Conservation (phyloP, 2,329 filamentous ascomycete genomes). For the Calonectria ilicicola region DNA sequence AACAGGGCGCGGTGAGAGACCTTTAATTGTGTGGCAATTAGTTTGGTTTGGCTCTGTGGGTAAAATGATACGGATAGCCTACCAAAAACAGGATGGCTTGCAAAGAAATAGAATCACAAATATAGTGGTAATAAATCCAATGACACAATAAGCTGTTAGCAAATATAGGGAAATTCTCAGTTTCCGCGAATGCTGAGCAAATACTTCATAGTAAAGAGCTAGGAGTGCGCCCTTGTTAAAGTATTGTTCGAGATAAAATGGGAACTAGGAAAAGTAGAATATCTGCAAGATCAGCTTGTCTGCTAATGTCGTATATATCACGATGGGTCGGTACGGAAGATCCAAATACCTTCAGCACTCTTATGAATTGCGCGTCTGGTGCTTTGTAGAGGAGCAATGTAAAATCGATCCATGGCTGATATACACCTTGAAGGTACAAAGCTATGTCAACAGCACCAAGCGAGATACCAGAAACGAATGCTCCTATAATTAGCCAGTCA, state of each 20-base stretch:
- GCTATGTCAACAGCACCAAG: neutral
- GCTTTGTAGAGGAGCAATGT: neutral
- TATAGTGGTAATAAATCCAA: neutral
- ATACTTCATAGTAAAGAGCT: constrained; percentile 7
- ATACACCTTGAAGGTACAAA: neutral
- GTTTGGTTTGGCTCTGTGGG: too few species aligned
- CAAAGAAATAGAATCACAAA: neutral
- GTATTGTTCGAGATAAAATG: constrained; percentile 2
- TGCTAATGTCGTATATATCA: too few species aligned
- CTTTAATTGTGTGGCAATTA: neutral
- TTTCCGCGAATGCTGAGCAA: neutral
- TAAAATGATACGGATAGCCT: neutral
- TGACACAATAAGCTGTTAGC: neutral
- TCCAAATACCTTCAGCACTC: neutral
- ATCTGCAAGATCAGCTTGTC: neutral
- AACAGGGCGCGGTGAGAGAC: neutral
- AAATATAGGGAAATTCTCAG: neutral
- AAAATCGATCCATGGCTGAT: neutral
- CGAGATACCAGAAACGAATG: neutral
- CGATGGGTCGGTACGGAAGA: neutral
- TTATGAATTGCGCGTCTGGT: neutral
- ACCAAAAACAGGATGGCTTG: neutral
- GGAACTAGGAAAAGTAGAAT: neutral
- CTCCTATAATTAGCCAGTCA: neutral
- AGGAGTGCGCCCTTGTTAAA: constrained; percentile 2